Base-by-base conservation (phyloP, 2,329 filamentous ascomycete genomes). In the Penicillium sp. region DNA sequence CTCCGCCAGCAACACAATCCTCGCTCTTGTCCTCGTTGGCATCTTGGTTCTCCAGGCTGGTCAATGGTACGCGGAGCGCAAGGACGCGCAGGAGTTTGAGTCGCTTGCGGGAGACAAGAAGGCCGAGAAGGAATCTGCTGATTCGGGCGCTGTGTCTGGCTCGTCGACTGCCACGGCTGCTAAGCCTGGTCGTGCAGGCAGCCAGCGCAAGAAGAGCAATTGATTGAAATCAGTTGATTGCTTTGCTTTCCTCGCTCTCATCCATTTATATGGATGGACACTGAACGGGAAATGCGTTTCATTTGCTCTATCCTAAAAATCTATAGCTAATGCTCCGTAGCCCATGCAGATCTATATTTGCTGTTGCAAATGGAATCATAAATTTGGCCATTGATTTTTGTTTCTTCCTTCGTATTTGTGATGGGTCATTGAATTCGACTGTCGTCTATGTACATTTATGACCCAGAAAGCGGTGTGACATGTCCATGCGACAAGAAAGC, bases 61-160 rank as follows among this genome's bases (percentile, higher is more conserved):
- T 10, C 91, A 97, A 82, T 97, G 93, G 94, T 99, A 99, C 77
- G 94, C 94, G 24, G 92, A 97, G 82, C 83, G 90, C 70, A 95
- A 95, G 78, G 92, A 97, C 75, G 82, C 82, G 67, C 88, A 92
- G 71, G 92, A 97, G 74, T 81, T 83, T 52, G 85, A 84, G 68
- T 83, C 85, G 70, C 81, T 88, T 41, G 57, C 58, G 16, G 43
- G 18, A 7, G 58, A 46, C 13, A 61, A 61, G 59, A 83, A 86
- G 62, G 75, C 79, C 18, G 57, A 59, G 41, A 50, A 46, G 38
- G 60, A 57, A 40, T 44, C 22, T 14, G 51, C 41, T 4, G 34
- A 31, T 14, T 45, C 49, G 16, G 42, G 13, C 34, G 34, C 50
- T 31, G 7, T 22, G 11, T 40, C 50, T 7, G 36, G n/a, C 7